Evolutionary conservation across 2,329 filamentous ascomycete genomes (phyloP).

Genomic region (Xylaria sp.): DNA sequence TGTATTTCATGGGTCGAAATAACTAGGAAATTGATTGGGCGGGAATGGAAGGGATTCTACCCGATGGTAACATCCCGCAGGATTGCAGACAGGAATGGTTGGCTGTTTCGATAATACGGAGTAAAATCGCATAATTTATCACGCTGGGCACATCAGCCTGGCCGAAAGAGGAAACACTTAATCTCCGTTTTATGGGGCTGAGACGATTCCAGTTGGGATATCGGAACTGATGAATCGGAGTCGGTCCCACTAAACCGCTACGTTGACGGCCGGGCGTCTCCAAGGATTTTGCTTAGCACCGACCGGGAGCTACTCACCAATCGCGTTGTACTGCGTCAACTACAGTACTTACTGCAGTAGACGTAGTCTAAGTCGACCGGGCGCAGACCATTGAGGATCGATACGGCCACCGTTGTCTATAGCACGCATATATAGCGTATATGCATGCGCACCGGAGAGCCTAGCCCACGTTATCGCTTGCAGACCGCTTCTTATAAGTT

Average conservation of each 20-base stretch:
- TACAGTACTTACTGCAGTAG: no score
- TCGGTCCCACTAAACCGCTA: conserved; percentile 9
- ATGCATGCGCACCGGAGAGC: not conserved
- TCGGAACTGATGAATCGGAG: conserved; percentile 20
- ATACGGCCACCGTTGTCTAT: conserved; percentile 8
- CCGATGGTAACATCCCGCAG: conserved; percentile 29
- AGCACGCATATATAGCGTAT: conserved; percentile 1
- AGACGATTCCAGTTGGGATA: conserved; percentile 26
- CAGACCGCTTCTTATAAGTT: conserved; percentile 20
- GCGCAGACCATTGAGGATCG: not conserved
- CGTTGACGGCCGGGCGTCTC: conserved; percentile 30
- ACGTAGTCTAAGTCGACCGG: not conserved
- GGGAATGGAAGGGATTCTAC: conserved; percentile 23
- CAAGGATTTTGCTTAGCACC: conserved; percentile 32
- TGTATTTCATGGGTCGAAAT: conserved; percentile 12
- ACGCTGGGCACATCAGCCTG: conserved; percentile 16
- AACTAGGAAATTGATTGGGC: conserved; percentile 14
- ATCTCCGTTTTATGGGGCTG: conserved; percentile 34
- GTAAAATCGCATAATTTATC: conserved; percentile 18
- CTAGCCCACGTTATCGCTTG: not conserved
- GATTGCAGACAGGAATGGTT: conserved; percentile 13
- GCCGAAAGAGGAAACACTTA: conserved; percentile 36
- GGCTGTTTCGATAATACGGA: conserved; percentile 5
- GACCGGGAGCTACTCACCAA: not conserved
- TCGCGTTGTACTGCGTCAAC: not conserved